These are phyloP conservation scores for Lentinula aciculospora DNA, from an alignment of 768 basidiomycete genomes.

Conservation along the genomic window DNA sequence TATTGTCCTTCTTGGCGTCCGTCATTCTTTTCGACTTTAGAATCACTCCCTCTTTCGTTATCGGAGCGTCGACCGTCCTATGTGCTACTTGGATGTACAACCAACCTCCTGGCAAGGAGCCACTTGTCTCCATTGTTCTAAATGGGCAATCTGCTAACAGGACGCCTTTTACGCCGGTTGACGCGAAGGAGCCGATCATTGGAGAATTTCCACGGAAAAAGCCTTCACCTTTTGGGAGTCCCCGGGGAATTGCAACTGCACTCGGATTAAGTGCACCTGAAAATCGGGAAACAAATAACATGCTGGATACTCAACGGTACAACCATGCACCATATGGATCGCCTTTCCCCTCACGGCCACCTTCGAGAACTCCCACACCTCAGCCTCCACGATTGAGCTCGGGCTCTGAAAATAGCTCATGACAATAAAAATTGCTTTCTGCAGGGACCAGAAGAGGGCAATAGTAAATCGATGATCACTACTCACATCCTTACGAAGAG, in stretches of 20 bases:
- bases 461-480: background rate
- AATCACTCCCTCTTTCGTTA: constrained; percentile 81
- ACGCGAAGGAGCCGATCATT: constrained; percentile 50
- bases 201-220: constrained; percentile 50
- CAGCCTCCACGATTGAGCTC: background rate
- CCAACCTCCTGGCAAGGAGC: constrained; percentile 43
- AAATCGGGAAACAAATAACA: constrained; percentile 15
- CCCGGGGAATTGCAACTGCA: constrained; percentile 44
- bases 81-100: constrained; percentile 95
- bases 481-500: background rate
- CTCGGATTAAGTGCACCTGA: constrained; percentile 27
- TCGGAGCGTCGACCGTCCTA: constrained; percentile 83
- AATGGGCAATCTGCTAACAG: constrained; percentile 20
- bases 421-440: background rate
- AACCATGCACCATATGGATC: constrained; percentile 35
- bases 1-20: constrained; percentile 91
- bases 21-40: constrained; percentile 87
- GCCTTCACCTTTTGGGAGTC: constrained; percentile 40
- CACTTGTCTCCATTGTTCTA: constrained; percentile 19
- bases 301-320: constrained; percentile 29
- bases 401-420: constrained; percentile 2
- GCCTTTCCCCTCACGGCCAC: constrained; percentile 30
- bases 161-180: constrained; percentile 37
- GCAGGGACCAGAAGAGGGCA: background rate
- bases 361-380: constrained; percentile 23